Evolutionary conservation across 345 rosid genomes (phyloP), one percentile per base, ranked within the genome.

Genomic region (Odontarrhena argentea): DNA sequence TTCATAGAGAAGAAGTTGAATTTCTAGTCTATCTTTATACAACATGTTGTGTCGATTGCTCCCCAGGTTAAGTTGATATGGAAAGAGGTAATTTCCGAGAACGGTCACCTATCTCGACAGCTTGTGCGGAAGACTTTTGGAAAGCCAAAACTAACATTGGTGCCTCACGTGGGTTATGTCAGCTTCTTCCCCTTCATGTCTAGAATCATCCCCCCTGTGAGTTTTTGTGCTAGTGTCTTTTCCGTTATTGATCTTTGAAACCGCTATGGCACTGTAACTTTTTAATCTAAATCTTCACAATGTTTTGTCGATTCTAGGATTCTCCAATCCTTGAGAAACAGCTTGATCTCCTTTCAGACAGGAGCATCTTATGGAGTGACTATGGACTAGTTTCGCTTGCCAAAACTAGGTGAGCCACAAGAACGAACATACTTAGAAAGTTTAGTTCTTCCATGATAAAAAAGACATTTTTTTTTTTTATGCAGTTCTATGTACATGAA

Each of bases 261-360:
- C 30, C 44, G 35, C 37, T 53, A 28, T 6, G 43, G 49, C 26
- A 22, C 52, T 34, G 40, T 52, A 28, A 42, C 25, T 2, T 46
- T 36, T 14, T 30, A 1, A 8, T 50, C 28, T 53, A 46, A 74
- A 67, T 46, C 14, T 22, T 53, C 40, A 38, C 34, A 36, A 43
- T 4, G 24, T n/a, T 60, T 25, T 50, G 51, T 60, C 15, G 14
- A 53, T 38, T 38, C 9, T 18, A 94, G 99, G 91, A 86, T 28
- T 94, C 97, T 2, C 82, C 88, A 88, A 87, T 91, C 82, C 85
- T 94, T 44, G 96, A 81, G 67, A 91, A 88, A 81, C 99, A 94
- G 79, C 86, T 94, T 28, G 89, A 88, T 69, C 84, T 88, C 69
- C 87, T 94, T 69, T 88, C 93, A 42, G 86, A 88, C 69, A 77